Conservation (phyloP, 257 asterid species). For the Cynanchum wilfordii region DNA sequence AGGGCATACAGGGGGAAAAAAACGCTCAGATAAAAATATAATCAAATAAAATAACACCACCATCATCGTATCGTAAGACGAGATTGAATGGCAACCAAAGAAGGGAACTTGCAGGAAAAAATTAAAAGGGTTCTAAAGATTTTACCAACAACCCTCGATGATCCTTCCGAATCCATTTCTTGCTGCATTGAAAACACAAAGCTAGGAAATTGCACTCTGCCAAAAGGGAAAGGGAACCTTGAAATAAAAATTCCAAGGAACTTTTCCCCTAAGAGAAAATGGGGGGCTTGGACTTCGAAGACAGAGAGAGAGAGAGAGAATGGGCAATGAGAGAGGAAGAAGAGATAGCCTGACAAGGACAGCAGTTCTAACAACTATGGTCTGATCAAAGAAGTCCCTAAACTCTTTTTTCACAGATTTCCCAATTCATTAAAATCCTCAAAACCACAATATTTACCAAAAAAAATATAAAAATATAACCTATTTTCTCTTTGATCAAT, state of each 20-base stretch:
- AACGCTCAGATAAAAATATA: not conserved
- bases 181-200: constrained; percentile 24
- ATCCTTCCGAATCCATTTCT: constrained; percentile 59
- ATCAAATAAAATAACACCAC: not conserved
- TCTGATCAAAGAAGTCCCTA: not conserved
- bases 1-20: not conserved
- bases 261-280: not conserved
- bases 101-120: not conserved
- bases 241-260: not conserved
- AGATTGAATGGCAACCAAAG: not conserved
- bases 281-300: not conserved
- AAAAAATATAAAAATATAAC: too few relatives aligned
- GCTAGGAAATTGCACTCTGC: not conserved
- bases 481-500: too few relatives aligned
- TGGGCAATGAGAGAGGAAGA: not conserved
- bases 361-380: constrained; percentile 1
- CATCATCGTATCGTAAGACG: not conserved
- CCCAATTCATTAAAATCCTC: too few relatives aligned
- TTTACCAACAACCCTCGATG: constrained; percentile 62
- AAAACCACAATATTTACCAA: too few relatives aligned
- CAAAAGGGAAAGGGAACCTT: not conserved
- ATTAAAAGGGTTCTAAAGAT: constrained; percentile 21
- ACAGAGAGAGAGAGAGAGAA: not conserved
- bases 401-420: not conserved
- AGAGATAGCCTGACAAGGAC: constrained; percentile 5